These are phyloP conservation scores for Septoria petroselini DNA, from an alignment of 2,329 filamentous ascomycete species.

Conservation along the genomic window DNA sequence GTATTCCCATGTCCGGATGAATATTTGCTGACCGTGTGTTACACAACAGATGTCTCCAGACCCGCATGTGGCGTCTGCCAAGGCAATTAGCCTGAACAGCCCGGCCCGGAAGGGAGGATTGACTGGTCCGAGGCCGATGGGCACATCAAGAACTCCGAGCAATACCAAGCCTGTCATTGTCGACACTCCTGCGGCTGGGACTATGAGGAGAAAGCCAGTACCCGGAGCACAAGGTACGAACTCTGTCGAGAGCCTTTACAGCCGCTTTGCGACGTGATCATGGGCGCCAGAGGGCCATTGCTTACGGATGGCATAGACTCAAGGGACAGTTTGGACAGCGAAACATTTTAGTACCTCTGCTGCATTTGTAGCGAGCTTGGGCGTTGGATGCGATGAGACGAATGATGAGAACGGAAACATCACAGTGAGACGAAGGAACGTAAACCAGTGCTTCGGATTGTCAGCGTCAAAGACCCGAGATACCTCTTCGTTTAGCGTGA, in stretches of 20 bases:
- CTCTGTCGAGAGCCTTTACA: slow-evolving; percentile 11
- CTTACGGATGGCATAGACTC: slow-evolving; percentile 16
- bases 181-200: slow-evolving; percentile 19
- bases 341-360: slow-evolving; percentile 21
- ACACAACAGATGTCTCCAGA: slow-evolving; percentile 32
- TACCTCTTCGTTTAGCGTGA: too few relatives aligned
- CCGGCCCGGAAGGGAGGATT: slow-evolving; percentile 43
- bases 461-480: too few relatives aligned
- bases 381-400: not conserved
- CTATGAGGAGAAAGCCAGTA: slow-evolving; percentile 34
- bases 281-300: not conserved
- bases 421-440: not conserved
- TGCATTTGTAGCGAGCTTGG: slow-evolving; percentile 4
- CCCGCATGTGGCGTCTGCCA: slow-evolving; percentile 26
- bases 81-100: slow-evolving; percentile 33
- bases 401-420: not conserved
- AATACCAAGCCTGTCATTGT: slow-evolving; percentile 22
- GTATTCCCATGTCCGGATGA: not conserved
- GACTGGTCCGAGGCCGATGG: slow-evolving; percentile 51
- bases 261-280: slow-evolving; percentile 1
- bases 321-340: slow-evolving; percentile 26
- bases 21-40: slow-evolving; percentile 4
- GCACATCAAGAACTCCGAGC: slow-evolving; percentile 7
- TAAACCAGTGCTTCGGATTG: not conserved
- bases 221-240: slow-evolving; percentile 27